Evolutionary conservation across 805 yeast species (phyloP).

Genomic region (Candida oleophila): DNA sequence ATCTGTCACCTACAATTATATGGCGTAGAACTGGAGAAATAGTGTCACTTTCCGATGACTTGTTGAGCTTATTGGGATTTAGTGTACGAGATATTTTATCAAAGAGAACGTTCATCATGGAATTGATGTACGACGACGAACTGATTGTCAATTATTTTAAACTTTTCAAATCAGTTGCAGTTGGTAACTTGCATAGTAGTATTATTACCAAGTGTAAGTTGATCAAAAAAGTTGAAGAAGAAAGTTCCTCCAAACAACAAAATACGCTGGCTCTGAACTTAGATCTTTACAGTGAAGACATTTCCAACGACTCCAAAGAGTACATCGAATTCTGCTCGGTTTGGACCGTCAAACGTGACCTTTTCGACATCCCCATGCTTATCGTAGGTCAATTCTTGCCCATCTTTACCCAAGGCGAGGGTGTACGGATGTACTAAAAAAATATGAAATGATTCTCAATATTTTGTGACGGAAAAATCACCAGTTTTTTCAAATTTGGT

Average conservation of each 20-base stretch:
- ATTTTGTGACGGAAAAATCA: not conserved
- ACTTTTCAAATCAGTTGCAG: constrained; percentile 68
- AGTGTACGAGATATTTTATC: constrained; percentile 55
- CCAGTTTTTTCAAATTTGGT: not conserved
- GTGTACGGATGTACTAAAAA: constrained; percentile 28
- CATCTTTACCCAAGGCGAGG: constrained; percentile 42
- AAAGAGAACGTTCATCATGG: constrained; percentile 67
- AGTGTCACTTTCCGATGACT: constrained; percentile 74
- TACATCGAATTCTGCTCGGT: constrained; percentile 69
- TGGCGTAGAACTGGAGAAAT: constrained; percentile 89
- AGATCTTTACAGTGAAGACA: constrained; percentile 6
- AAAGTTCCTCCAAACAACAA: constrained; percentile 30
- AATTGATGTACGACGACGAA: constrained; percentile 74
- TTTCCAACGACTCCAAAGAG: constrained; percentile 13
- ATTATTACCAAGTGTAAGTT: constrained; percentile 52
- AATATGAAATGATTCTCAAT: no score
- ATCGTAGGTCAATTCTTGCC: constrained; percentile 82
- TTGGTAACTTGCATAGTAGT: constrained; percentile 59
- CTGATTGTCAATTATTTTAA: constrained; percentile 71
- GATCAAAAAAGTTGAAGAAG: constrained; percentile 24
- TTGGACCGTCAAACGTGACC: constrained; percentile 83
- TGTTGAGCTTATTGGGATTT: constrained; percentile 68
- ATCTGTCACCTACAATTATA: constrained; percentile 76
- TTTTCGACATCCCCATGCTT: constrained; percentile 81
- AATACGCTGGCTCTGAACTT: constrained; percentile 18